Evolutionary conservation across 1,139 yeast genomes (phyloP).

Genomic region (Hyphopichia wangnamkhiaoensis): DNA sequence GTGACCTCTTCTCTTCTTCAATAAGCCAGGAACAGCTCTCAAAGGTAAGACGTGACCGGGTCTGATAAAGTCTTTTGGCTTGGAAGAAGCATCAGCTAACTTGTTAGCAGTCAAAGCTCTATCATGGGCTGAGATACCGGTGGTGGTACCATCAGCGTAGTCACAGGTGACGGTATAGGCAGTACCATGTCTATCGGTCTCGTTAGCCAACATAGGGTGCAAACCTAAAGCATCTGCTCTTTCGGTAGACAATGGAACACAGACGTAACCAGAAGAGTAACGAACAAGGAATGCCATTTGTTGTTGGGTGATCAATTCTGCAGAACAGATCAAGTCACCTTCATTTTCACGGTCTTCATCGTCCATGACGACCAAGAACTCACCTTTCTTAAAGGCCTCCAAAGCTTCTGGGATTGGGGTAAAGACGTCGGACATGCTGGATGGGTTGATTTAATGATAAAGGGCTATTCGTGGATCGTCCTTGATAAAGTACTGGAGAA

Average conservation of each 20-base stretch:
- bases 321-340: constrained; percentile 95
- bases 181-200: constrained; percentile 89
- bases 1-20: constrained; percentile 86
- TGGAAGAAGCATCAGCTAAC: constrained; percentile 62
- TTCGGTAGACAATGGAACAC: constrained; percentile 80
- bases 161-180: constrained; percentile 96
- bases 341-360: constrained; percentile 96
- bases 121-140: constrained; percentile 95
- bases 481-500: no score
- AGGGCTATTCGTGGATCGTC: neutral
- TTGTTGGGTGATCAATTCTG: constrained; percentile 72
- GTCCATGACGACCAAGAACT: constrained; percentile 91
- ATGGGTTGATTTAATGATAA: neutral
- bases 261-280: constrained; percentile 87
- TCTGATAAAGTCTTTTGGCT: constrained; percentile 68
- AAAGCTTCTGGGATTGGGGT: constrained; percentile 71
- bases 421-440: constrained; percentile 25
- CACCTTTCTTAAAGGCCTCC: constrained; percentile 80
- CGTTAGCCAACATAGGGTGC: constrained; percentile 69
- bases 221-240: constrained; percentile 79
- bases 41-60: constrained; percentile 96
- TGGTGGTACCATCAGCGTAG: constrained; percentile 82
- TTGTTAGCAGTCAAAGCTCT: constrained; percentile 79
- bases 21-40: constrained; percentile 86
- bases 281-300: constrained; percentile 95